Evolutionary conservation across 768 basidiomycete species (phyloP).

Genomic region (Nevesoporus exiguus): DNA sequence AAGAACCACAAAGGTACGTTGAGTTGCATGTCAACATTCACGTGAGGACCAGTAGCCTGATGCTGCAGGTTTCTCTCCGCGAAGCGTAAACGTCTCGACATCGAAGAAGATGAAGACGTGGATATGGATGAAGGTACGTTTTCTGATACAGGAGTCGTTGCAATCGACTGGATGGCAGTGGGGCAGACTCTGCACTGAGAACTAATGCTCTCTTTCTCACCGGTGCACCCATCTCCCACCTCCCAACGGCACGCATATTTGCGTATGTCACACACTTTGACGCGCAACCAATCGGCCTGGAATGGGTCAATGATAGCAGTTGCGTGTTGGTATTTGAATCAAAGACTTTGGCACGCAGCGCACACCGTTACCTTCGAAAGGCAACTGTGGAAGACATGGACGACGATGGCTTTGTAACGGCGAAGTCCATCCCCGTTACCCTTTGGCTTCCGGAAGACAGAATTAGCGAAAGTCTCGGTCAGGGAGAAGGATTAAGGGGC

Average conservation of each 20-base stretch:
- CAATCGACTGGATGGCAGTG: neutral
- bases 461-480: slow-evolving; percentile 67
- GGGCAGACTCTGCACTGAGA: slow-evolving; percentile 47
- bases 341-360: slow-evolving; percentile 49
- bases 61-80: slow-evolving; percentile 31
- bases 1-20: slow-evolving; percentile 71
- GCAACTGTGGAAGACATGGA: slow-evolving; percentile 47
- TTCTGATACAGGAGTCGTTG: slow-evolving; percentile 11
- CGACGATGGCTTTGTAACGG: slow-evolving; percentile 55
- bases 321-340: slow-evolving; percentile 75
- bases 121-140: slow-evolving; percentile 32
- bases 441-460: slow-evolving; percentile 81
- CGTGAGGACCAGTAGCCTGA: slow-evolving; percentile 43
- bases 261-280: slow-evolving; percentile 81
- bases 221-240: slow-evolving; percentile 68
- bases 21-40: slow-evolving; percentile 36
- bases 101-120: slow-evolving; percentile 36
- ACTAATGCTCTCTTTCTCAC: slow-evolving; percentile 68
- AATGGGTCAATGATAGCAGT: slow-evolving; percentile 85
- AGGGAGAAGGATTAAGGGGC: slow-evolving; percentile 65
- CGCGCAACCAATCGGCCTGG: slow-evolving; percentile 67
- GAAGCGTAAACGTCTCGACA: slow-evolving; percentile 48
- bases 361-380: slow-evolving; percentile 51
- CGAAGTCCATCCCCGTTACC: slow-evolving; percentile 66
- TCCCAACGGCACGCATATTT: slow-evolving; percentile 75